Evolutionary conservation across 2,329 filamentous ascomycete genomes (phyloP).

Genomic region (Ampelomyces quisqualis): DNA sequence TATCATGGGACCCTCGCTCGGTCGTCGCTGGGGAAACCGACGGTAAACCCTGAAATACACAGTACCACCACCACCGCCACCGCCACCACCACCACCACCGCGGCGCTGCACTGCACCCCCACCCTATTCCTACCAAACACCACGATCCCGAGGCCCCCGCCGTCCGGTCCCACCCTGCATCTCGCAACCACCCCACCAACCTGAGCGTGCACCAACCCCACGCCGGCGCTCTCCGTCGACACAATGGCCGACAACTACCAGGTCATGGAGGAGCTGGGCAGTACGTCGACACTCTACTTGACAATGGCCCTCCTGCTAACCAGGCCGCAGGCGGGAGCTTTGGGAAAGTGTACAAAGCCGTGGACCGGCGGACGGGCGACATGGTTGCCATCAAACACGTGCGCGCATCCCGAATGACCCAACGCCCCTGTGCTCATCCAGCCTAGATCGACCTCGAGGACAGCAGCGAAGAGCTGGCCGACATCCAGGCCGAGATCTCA

Average conservation of each 20-base stretch:
- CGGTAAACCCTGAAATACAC: no score
- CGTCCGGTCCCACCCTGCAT: conserved; percentile 28
- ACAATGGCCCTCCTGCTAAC: conserved; percentile 13
- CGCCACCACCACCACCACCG: background rate
- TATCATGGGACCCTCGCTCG: background rate
- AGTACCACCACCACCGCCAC: background rate
- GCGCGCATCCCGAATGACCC: conserved; percentile 39
- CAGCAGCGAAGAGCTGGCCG: conserved; percentile 96
- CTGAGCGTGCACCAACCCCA: conserved; percentile 19
- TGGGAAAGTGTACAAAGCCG: conserved; percentile 94
- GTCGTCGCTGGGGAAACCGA: no score
- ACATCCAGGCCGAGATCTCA: conserved; percentile 96
- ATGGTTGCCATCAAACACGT: conserved; percentile 97
- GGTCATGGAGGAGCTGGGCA: conserved; percentile 92
- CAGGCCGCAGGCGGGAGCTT: conserved; percentile 76
- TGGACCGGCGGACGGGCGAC: conserved; percentile 86
- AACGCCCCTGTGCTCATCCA: conserved; percentile 12
- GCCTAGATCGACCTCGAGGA: conserved; percentile 93
- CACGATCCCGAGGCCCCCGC: conserved; percentile 24
- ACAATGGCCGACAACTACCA: conserved; percentile 84
- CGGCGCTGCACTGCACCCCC: conserved; percentile 13
- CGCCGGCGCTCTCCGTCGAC: conserved; percentile 17
- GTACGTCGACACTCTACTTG: conserved; percentile 55
- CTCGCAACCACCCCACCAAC: conserved; percentile 11
- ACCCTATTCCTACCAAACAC: conserved; percentile 34